A percentile compares a stretch with the other conserved stretches of the same genome.
These are phyloP conservation scores for Botrytis fabae DNA, from an alignment of 2,329 filamentous ascomycete genomes.

Conservation along the genomic window DNA sequence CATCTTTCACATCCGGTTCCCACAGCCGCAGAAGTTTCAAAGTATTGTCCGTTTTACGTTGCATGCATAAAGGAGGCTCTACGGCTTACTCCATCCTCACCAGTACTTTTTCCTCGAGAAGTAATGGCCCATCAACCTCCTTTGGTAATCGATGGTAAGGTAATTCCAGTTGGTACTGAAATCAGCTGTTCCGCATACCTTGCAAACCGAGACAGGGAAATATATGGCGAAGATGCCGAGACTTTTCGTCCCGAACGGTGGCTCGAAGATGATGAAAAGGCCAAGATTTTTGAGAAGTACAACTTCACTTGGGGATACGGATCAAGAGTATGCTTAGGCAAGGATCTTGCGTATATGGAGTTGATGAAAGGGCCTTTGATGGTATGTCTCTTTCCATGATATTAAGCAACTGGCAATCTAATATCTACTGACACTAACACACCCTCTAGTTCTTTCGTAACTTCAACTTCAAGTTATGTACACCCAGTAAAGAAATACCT, in stretches of 20 bases:
- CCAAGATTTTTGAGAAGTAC: conserved; percentile 12
- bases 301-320: conserved; percentile 21
- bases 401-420: background rate
- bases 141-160: conserved; percentile 10
- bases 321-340: conserved; percentile 16
- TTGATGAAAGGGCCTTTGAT: conserved; percentile 11
- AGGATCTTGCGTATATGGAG: conserved; percentile 20
- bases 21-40: background rate
- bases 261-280: conserved; percentile 12
- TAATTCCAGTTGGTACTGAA: conserved; percentile 4
- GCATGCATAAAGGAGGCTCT: conserved; percentile 19
- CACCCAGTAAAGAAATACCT: conserved; percentile 5
- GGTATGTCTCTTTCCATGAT: background rate
- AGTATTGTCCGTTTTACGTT: conserved; percentile 3
- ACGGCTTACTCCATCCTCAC: conserved; percentile 9
- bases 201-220: conserved; percentile 4
- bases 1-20: conserved; percentile 9
- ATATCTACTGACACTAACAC: too few species aligned
- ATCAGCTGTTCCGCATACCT: conserved; percentile 1
- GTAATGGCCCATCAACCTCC: background rate
- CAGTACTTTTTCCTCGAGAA: conserved; percentile 15
- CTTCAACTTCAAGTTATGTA: background rate
- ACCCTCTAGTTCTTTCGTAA: background rate
- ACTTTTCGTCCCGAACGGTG: conserved; percentile 11
- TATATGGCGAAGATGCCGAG: conserved; percentile 20